phyloP scores from a whole-genome alignment of 2,329 filamentous ascomycete genomes.

The Epichloe typhina region DNA sequence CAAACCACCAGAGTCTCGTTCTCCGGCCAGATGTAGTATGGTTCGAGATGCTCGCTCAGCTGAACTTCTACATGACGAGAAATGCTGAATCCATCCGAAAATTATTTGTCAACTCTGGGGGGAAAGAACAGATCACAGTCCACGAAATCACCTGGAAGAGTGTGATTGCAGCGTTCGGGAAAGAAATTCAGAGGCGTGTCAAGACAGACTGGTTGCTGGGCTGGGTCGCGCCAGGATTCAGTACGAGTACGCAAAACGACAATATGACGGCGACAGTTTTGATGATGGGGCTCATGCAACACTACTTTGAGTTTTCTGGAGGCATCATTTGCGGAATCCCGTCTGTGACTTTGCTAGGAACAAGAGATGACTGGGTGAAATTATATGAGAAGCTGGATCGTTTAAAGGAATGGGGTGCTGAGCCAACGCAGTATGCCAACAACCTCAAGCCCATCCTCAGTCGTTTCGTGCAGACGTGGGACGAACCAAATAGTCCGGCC shows the following conservation, averaged over 20 bases:
- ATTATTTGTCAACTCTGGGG: slow-evolving; percentile 32
- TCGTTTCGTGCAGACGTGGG: slow-evolving; percentile 31
- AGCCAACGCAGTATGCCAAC: slow-evolving; percentile 25
- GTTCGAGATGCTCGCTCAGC: slow-evolving; percentile 39
- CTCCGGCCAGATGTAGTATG: slow-evolving; percentile 42
- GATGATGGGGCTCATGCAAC: slow-evolving; percentile 31
- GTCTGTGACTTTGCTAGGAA: slow-evolving; percentile 27
- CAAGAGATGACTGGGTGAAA: slow-evolving; percentile 24
- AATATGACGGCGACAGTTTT: slow-evolving; percentile 27
- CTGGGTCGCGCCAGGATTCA: slow-evolving; percentile 31
- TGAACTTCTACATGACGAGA: slow-evolving; percentile 35
- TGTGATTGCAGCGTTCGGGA: slow-evolving; percentile 20
- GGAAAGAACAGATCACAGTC: slow-evolving; percentile 26
- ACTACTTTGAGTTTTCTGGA: slow-evolving; percentile 24
- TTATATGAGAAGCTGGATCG: slow-evolving; percentile 29
- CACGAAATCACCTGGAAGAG: slow-evolving; percentile 12
- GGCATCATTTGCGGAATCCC: slow-evolving; percentile 30
- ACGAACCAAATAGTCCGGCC: slow-evolving; percentile 20
- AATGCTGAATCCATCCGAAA: slow-evolving; percentile 32
- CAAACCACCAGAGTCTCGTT: slow-evolving; percentile 33
- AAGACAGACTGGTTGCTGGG: slow-evolving; percentile 26
- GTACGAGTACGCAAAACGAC: slow-evolving; percentile 25
- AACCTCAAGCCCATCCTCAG: slow-evolving; percentile 31
- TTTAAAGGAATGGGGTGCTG: slow-evolving; percentile 28
- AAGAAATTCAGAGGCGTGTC: slow-evolving; percentile 26